Conservation (phyloP, 208 protist genomes). For the Trypanosoma lewisi region DNA sequence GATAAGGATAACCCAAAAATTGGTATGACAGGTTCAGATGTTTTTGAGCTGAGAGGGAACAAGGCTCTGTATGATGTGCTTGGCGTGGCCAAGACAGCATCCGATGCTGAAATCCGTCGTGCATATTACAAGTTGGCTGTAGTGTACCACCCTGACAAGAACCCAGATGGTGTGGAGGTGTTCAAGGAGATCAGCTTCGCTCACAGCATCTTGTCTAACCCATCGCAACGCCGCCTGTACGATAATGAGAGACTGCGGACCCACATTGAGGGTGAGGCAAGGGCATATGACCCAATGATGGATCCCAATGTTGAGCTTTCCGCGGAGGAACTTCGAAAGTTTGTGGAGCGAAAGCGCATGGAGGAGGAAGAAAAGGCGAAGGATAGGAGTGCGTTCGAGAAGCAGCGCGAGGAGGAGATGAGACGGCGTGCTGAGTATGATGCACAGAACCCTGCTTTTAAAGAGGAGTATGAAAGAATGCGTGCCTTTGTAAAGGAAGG, state of each 20-base stretch:
- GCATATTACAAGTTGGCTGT: constrained; percentile 87
- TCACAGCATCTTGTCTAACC: constrained; percentile 79
- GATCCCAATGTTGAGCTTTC: constrained; percentile 78
- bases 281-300: constrained; percentile 78
- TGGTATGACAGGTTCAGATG: constrained; percentile 35
- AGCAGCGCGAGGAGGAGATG: constrained; percentile 80
- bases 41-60: constrained; percentile 76
- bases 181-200: constrained; percentile 90
- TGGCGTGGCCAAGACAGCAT: constrained; percentile 47
- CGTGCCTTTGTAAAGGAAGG: constrained; percentile 31
- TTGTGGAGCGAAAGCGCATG: constrained; percentile 68
- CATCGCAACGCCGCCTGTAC: constrained; percentile 71
- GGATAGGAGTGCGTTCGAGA: constrained; percentile 57
- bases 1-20: neutral
- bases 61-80: constrained; percentile 81
- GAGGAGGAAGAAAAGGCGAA: constrained; percentile 41
- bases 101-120: constrained; percentile 73
- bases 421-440: constrained; percentile 78
- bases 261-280: constrained; percentile 58
- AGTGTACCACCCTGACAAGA: constrained; percentile 91
- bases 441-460: constrained; percentile 68
- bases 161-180: constrained; percentile 66
- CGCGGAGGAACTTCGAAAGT: constrained; percentile 69
- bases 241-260: constrained; percentile 60
- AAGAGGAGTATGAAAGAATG: constrained; percentile 62